Base-by-base conservation (phyloP, 768 basidiomycete species). In the Udeniomyces megalosporus region DNA sequence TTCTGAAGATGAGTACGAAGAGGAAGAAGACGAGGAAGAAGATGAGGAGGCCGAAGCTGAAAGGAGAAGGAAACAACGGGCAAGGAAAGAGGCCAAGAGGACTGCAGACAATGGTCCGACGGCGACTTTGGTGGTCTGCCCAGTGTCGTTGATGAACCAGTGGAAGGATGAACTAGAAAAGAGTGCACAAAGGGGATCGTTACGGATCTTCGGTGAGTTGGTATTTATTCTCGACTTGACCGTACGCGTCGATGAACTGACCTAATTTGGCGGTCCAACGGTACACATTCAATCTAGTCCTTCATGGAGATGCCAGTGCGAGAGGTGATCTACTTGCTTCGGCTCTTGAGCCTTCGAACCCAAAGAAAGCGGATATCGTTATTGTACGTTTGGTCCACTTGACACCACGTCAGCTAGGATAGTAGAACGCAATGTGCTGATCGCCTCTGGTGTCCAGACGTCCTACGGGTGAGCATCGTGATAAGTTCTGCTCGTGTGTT, bases 91-190 rank as follows among this genome's bases (percentile, higher is more conserved):
- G 26, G 58, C 26, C 26, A n/a, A 32, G 35, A 32, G 34, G 34
- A 32, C 17, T 4, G 38, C 32, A 12, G 56, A 60, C 22, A 49
- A 56, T 4, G 61, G 62, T 4, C 69, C 69, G 20, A 56, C 78
- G 6, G 85, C 86, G 0, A 96, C 92, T 3, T 76, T 97, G 6
- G 85, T 97, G 50, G 85, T 97, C 31, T 89, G 89, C 15, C 93
- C 93, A 1, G 87, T 92, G 5, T 90, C 89, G 11, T 76, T 97
- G 38, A 77, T 96, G 4, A 75, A 79, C n/a, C 93, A 97, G 71
- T 97, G 93, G 93, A 78, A 81, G n/a, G 83, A 85, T 47, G 93
- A 97, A 70, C 76, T 97, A n/a, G 76, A 82, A 68, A 81, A 86
- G n/a, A 87, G 85, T 35, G 85, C 86, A 67, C 81, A 80, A 68